Conservation (phyloP, 163 green algal genomes). For the Trebouxia gelatinosa region DNA sequence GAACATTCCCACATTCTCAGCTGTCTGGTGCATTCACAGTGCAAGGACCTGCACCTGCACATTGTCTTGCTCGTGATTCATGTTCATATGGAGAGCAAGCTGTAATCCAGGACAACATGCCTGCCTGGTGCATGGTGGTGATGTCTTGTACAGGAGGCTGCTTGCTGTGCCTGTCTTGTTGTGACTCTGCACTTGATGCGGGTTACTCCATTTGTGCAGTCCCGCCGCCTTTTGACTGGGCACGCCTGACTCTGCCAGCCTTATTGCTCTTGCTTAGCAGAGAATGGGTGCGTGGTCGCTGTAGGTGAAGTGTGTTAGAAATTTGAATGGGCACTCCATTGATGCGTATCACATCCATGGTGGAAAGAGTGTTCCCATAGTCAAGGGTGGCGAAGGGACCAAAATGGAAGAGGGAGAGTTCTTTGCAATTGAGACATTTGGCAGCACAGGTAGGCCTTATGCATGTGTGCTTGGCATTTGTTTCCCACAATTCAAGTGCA, state of each 20-base stretch:
- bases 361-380: conserved; percentile 98
- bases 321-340: conserved; percentile 99
- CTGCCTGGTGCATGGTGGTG: neutral
- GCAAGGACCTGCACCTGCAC: too few species aligned
- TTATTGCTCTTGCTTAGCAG: too few species aligned
- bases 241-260: too few species aligned
- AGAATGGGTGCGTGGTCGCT: neutral
- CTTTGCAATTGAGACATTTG: conserved; percentile 99
- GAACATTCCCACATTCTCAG: too few species aligned
- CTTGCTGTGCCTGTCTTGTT: neutral
- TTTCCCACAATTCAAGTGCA: neutral
- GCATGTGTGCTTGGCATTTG: neutral
- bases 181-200: too few species aligned
- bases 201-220: too few species aligned
- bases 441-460: conserved; percentile 69
- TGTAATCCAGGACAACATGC: too few species aligned
- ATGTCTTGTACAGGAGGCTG: neutral
- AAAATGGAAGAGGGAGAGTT: conserved; percentile 99
- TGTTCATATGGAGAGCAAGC: too few species aligned
- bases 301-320: conserved; percentile 91
- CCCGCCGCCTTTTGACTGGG: too few species aligned
- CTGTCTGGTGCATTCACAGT: too few species aligned
- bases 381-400: conserved; percentile 91
- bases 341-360: conserved; percentile 96
- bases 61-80: too few species aligned